Evolutionary conservation across 2,329 filamentous ascomycete species (phyloP).

Genomic region (Onygenales sp.): DNA sequence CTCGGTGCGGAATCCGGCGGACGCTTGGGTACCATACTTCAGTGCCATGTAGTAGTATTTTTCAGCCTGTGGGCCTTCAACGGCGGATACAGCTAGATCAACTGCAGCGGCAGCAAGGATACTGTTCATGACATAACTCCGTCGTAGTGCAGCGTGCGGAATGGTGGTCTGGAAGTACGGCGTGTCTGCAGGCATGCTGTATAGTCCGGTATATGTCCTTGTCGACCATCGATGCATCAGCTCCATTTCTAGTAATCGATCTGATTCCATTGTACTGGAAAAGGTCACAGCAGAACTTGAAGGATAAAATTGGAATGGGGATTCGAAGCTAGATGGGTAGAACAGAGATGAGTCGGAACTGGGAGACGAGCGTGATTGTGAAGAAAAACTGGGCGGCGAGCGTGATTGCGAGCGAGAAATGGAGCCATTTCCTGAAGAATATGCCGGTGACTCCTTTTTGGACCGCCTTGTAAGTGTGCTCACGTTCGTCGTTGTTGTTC

Average conservation of each 20-base stretch:
- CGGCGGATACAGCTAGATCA: conserved; percentile 20
- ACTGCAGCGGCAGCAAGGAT: conserved; percentile 27
- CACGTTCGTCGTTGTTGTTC: not conserved
- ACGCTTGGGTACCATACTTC: conserved; percentile 25
- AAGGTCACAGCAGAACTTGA: not conserved
- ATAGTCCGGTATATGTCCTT: conserved; percentile 22
- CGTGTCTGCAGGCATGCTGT: conserved; percentile 26
- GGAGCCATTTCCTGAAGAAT: not conserved
- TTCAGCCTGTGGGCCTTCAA: conserved; percentile 8
- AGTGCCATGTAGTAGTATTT: conserved; percentile 23
- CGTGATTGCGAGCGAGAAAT: not conserved
- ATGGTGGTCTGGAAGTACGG: conserved; percentile 26
- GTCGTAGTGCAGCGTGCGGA: conserved; percentile 27
- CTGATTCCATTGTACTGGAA: conserved; percentile 8
- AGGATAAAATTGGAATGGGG: not conserved
- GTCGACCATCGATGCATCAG: conserved; percentile 38
- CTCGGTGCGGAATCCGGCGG: conserved; percentile 21
- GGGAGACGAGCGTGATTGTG: not conserved
- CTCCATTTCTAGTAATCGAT: conserved; percentile 31
- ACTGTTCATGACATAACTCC: conserved; percentile 32
- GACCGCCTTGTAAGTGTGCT: not conserved
- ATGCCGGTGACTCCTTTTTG: not conserved
- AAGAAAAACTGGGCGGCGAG: too few relatives aligned
- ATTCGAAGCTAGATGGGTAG: too few relatives aligned
- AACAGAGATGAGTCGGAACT: not conserved